A percentile compares a stretch with the other conserved stretches of the same genome.
phyloP scores from a whole-genome alignment of 2,329 filamentous ascomycete genomes.

The Fusarium xylarioides region DNA sequence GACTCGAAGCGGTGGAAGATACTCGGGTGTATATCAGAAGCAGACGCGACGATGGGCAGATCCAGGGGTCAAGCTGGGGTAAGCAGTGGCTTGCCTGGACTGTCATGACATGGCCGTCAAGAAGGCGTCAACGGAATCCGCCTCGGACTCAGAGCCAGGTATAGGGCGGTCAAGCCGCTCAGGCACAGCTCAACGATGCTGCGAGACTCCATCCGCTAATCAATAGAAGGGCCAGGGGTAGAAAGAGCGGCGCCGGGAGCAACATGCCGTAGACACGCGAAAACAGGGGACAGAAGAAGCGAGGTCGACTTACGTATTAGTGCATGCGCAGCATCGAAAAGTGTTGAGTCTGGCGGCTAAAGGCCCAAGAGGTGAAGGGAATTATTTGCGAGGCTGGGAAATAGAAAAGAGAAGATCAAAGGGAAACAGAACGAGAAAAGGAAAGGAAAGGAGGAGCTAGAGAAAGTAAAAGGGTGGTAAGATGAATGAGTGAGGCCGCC shows the following conservation, averaged over 20 bases:
- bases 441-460: background rate
- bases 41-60: constrained; percentile 37
- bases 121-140: constrained; percentile 11
- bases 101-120: constrained; percentile 13
- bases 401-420: background rate
- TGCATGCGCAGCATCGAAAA: constrained; percentile 25
- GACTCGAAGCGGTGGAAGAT: constrained; percentile 31
- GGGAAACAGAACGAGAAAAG: background rate
- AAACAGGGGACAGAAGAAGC: constrained; percentile 23
- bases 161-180: constrained; percentile 33
- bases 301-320: constrained; percentile 32
- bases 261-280: constrained; percentile 29
- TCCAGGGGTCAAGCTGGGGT: constrained; percentile 37
- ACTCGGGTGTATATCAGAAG: constrained; percentile 22
- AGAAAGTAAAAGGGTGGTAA: constrained; percentile 14
- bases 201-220: constrained; percentile 34
- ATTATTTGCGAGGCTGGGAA: constrained; percentile 22
- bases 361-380: background rate
- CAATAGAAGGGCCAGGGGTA: constrained; percentile 27
- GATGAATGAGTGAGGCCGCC: constrained; percentile 34
- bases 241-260: constrained; percentile 26
- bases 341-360: constrained; percentile 2
- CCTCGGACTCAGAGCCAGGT: constrained; percentile 6
- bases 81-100: constrained; percentile 25
- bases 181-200: constrained; percentile 31